Conservation (phyloP, 768 basidiomycete genomes). For the Phlegmacium glaucopus region DNA sequence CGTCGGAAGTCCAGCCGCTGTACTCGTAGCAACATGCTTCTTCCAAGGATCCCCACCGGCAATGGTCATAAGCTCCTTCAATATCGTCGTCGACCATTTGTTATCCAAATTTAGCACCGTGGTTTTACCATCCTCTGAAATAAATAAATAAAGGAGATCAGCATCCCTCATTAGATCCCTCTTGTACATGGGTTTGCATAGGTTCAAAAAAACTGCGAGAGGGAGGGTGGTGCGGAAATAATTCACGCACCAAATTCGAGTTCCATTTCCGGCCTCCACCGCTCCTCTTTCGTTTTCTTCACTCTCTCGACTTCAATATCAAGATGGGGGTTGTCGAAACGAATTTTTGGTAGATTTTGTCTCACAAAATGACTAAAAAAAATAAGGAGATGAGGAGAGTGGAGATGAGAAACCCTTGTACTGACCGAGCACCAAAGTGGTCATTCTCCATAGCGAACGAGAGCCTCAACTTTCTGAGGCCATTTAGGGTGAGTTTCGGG, state of each 20-base stretch:
- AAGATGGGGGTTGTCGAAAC: conserved; percentile 68
- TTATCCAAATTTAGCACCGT: conserved; percentile 52
- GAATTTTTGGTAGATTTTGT: conserved; percentile 75
- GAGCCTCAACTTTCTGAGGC: conserved; percentile 50
- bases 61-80: conserved; percentile 66
- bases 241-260: conserved; percentile 59
- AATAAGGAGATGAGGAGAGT: background rate
- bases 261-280: conserved; percentile 58
- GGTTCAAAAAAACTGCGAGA: background rate
- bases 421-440: conserved; percentile 74
- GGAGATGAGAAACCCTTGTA: background rate
- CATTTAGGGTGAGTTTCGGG: conserved; percentile 48
- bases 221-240: background rate
- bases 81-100: conserved; percentile 68
- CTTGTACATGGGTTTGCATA: too few species aligned
- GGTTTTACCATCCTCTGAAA: conserved; percentile 46
- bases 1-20: conserved; percentile 44
- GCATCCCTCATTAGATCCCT: too few species aligned
- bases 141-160: too few species aligned
- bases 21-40: conserved; percentile 46
- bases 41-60: conserved; percentile 62
- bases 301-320: conserved; percentile 56
- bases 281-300: conserved; percentile 49
- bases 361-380: conserved; percentile 70
- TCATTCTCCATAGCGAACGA: conserved; percentile 61